Evolutionary conservation across 352 stramenopile genomes (phyloP).

Genomic region (Globisporangium carolinianum): DNA sequence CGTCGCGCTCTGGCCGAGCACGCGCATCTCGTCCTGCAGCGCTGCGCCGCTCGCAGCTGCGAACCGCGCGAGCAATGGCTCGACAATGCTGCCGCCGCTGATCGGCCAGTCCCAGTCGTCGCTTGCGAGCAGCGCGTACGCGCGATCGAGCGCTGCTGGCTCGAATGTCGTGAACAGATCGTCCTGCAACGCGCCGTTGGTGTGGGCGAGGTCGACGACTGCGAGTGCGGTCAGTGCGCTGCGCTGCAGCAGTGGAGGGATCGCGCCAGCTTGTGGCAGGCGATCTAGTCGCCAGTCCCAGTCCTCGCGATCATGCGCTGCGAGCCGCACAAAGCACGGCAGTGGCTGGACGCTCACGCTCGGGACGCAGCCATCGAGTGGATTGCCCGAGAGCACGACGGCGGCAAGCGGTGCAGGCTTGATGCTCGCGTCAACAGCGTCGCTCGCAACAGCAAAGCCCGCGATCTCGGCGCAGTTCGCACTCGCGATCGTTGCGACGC

Average conservation of each 20-base stretch:
- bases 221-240: conserved; percentile 41
- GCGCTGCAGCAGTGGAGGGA: conserved; percentile 42
- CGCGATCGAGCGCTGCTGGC: conserved; percentile 26
- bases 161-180: conserved; percentile 35
- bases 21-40: conserved; percentile 13
- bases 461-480: conserved; percentile 45
- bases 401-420: conserved; percentile 52
- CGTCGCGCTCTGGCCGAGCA: conserved; percentile 31
- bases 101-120: conserved; percentile 71
- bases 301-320: conserved; percentile 54
- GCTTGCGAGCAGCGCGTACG: conserved; percentile 21
- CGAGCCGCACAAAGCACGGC: conserved; percentile 51
- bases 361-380: conserved; percentile 61
- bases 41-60: conserved; percentile 17
- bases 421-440: conserved; percentile 47
- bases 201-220: conserved; percentile 29
- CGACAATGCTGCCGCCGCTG: conserved; percentile 47
- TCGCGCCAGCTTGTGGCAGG: conserved; percentile 21
- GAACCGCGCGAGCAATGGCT: conserved; percentile 51
- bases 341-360: conserved; percentile 52
- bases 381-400: conserved; percentile 63
- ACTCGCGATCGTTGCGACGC: conserved; percentile 27
- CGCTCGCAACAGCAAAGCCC: conserved; percentile 32
- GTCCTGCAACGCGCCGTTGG: conserved; percentile 34
- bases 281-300: conserved; percentile 55